Evolutionary conservation across 116 monocot genomes (phyloP), one percentile per base, ranked within the genome.

Genomic region (Posidonia oceanica): DNA sequence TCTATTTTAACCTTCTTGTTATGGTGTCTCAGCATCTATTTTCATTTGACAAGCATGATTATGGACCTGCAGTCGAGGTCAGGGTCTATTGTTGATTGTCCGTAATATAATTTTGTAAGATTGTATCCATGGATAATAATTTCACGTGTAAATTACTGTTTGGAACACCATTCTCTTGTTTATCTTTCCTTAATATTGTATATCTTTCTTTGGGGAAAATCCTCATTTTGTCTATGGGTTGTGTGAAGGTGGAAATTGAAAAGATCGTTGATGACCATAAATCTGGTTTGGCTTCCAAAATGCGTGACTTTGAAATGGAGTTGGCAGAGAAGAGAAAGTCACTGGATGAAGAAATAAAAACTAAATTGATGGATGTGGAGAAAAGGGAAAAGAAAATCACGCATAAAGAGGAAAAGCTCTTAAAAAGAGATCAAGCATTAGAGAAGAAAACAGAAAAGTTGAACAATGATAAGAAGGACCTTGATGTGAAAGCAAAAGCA

Each of bases 181-280:
- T 48, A 48, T 29, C 48, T 48, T 10, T 48, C 48, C 1, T 7
- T 10, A 10, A 10, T 48, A 48, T 48, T 48, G 2, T 48, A 48
- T 10, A 8, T 48, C 12, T 48, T 5, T 48, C 29, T 10, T 48
- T 6, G 48, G 48, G 48, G 23, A 29, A 39, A 64, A 40, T 39
- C 64, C 3, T 41, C 14, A 39, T 64, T 29, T 54, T 67, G 44
- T 22, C 12, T 61, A 53, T n/a, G 2, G 16, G 13, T n/a, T 29
- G 44, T 68, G 68, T 52, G 13, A 13, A 97, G 91, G 83, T 82
- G 72, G 96, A 79, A 74, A 77, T 91, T 13, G 88, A 97, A 73
- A 97, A 87, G 83, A 83, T 89, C 64, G 52, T 97, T 70, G 87
- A 89, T 74, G 75, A 89, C 1, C 96, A 97, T 71, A 79, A 76